A percentile compares a stretch with the other conserved stretches of the same genome.
phyloP scores from a whole-genome alignment of 2,329 filamentous ascomycete species.

The Cladophialophora chaetospira region DNA sequence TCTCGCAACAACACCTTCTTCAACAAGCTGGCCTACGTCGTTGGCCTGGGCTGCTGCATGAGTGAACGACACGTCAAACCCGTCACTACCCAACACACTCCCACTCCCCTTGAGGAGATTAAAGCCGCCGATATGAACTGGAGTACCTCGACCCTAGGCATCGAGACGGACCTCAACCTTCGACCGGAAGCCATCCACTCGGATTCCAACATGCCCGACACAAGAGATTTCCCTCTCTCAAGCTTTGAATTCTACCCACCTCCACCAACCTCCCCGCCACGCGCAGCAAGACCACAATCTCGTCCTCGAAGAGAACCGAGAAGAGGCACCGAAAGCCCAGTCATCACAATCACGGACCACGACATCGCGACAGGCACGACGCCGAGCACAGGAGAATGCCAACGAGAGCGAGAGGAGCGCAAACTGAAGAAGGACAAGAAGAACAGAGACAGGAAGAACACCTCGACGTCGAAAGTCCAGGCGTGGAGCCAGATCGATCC shows the following conservation, averaged over 20 bases:
- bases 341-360: background rate
- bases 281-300: background rate
- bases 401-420: background rate
- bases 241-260: background rate
- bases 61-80: background rate
- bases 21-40: conserved; percentile 1
- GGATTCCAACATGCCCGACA: background rate
- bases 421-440: too few species aligned
- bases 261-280: background rate
- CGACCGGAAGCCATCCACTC: background rate
- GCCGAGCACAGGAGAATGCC: background rate
- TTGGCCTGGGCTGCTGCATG: conserved; percentile 3
- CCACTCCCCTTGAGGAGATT: background rate
- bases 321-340: background rate
- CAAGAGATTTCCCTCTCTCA: conserved; percentile 3
- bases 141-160: conserved; percentile 9
- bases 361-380: conserved; percentile 1
- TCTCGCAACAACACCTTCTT: background rate
- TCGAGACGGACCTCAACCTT: conserved; percentile 1
- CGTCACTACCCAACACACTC: background rate
- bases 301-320: background rate
- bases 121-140: conserved; percentile 8
- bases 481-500: conserved; percentile 1
- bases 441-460: background rate
- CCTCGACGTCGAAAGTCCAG: background rate